Evolutionary conservation across 495 filamentous ascomycete species (phyloP), one percentile per base, ranked within the genome.

Genomic region (Penicillium manginii): DNA sequence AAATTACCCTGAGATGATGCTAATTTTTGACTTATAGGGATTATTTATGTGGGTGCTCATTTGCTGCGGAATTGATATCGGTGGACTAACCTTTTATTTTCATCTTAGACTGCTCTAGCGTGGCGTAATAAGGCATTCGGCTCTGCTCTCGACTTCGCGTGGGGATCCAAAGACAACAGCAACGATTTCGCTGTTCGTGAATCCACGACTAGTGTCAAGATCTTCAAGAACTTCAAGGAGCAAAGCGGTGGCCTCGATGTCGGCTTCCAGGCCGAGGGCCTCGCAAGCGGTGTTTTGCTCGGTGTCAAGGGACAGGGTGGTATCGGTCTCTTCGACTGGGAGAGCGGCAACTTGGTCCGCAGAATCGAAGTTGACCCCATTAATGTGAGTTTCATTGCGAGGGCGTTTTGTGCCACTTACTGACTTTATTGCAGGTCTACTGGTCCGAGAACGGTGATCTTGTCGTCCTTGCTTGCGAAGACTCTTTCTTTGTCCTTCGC

Each of bases 81-180:
- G 11, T 37, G 35, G 7, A 45, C 40, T 45, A 19, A 45, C 40
- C 9, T 21, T 45, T 18, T 1, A 18, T 21, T 45, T 45, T n/a
- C 97, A 65, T 93, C 98, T 63, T 98, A 98, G 77, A 99, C 94
- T 14, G 92, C 94, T 58, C 83, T 98, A 47, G 94, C 94, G 9
- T 96, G 96, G 86, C 86, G 94, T 68, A 98, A 99, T 77, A 97
- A 97, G 79, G 91, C 92, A 8, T 99, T 98, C 67, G 94, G 94
- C 6, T 89, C 90, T 33, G 94, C 92, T 11, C 78, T 97, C 35
- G 94, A 99, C 72, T 99, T 99, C 69, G 92, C 90, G 14, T 99
- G 94, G 94, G 96, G 91, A 2, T 90, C 91, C 18, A 97, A 97
- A 74, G 96, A 97, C 46, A 96, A 98, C 77, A 96, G 91, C 72